Base-by-base conservation (phyloP, 2,329 filamentous ascomycete species). In the Aspergillus pseudoglaucus region DNA sequence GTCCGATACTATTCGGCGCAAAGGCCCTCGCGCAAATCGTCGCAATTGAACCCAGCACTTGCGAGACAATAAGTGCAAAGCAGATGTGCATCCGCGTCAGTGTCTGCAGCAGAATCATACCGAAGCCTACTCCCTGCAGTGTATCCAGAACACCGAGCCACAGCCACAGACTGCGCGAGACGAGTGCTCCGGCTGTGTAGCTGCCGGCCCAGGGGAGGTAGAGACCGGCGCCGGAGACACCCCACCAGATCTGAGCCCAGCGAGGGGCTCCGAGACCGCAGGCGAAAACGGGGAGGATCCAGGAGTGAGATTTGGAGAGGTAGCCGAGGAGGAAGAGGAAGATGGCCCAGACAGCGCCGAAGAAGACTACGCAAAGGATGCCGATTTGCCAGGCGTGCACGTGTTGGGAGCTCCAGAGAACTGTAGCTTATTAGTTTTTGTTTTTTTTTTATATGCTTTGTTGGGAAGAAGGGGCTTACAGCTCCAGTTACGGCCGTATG, bases 211-310 rank as follows among this genome's bases (percentile, higher is more conserved):
- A 85, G 2, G 83, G 83, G 2, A 86, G 65, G 59, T 78, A 85
- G 23, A 75, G 68, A 3, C 81, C 83, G 51, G 83, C 76, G 9
- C 77, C 76, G 6, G 76, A 80, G 5, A 76, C 79, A 9, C 76
- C 78, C 83, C 83, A 85, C 60, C 83, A 79, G 61, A 84, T 84
- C 62, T 86, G 83, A 7, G 77, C 77, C 82, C 82, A 86, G 50
- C 82, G 73, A 1, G 83, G 83, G 3, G 82, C 81, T 4, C 67
- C 80, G 10, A 86, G 75, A 12, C 82, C 82, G 50, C 85, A 80
- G 41, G 83, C 82, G 53, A 85, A 84, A 47, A 86, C 77, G 10
- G 82, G 82, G 4, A 86, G 67, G 54, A 85, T 78, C 83, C 83
- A 85, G 44, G 75, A 79, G 62, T 85, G 82, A 14, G 74, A 74